Evolutionary conservation across 2,329 filamentous ascomycete species (phyloP).

Genomic region (Colletotrichum chrysophilum): DNA sequence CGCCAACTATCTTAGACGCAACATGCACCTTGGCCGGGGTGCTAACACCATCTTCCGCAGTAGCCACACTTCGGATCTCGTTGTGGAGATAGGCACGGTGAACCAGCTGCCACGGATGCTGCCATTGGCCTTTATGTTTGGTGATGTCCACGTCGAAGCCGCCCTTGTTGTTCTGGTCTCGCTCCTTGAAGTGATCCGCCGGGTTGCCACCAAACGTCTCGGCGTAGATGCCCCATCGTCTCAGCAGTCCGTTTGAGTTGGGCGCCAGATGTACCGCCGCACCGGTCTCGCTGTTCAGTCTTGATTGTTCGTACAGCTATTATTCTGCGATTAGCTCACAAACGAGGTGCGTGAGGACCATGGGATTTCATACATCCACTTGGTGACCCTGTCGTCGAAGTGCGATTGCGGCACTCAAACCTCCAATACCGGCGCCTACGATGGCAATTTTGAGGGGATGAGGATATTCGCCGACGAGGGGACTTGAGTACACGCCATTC

Average conservation of each 20-base stretch:
- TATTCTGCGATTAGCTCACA: not conserved
- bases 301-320: constrained; percentile 61
- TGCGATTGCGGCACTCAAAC: constrained; percentile 56
- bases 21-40: constrained; percentile 43
- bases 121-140: constrained; percentile 45
- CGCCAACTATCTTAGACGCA: constrained; percentile 44
- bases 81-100: constrained; percentile 59
- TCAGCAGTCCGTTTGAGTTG: constrained; percentile 64
- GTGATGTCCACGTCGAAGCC: constrained; percentile 38
- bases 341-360: not conserved
- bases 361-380: constrained; percentile 37
- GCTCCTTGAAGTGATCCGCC: constrained; percentile 35
- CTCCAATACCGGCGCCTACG: constrained; percentile 55
- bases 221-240: constrained; percentile 40
- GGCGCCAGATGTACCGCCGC: constrained; percentile 68
- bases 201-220: constrained; percentile 40
- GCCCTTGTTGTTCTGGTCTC: constrained; percentile 38
- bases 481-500: constrained; percentile 3
- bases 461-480: constrained; percentile 16
- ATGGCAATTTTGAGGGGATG: constrained; percentile 25
- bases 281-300: constrained; percentile 59
- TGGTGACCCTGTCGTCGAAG: constrained; percentile 57
- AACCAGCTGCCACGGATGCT: constrained; percentile 51
- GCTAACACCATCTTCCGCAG: constrained; percentile 35
- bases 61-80: constrained; percentile 50